Evolutionary conservation across 2,329 filamentous ascomycete genomes (phyloP), one percentile per base, ranked within the genome.

Genomic region (Fusarium graminum): DNA sequence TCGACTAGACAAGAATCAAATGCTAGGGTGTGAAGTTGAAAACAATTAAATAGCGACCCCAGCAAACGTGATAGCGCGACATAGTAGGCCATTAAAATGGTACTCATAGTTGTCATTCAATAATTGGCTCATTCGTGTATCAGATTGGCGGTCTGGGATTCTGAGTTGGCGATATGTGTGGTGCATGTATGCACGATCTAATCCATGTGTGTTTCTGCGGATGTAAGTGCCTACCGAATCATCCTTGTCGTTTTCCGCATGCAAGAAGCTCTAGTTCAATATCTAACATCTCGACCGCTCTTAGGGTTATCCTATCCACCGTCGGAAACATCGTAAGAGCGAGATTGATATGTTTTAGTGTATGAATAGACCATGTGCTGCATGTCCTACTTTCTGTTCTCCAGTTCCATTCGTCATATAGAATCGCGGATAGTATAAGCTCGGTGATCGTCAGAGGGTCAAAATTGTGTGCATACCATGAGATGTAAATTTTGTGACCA

Each of bases 151-250:
- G 70, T 72, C 70, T 72, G 66, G 59, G 63, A 53, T 72, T 58
- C 53, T 72, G 70, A 72, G 70, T 54, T 72, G 70, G 68, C 70
- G 44, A 63, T 63, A 69, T 69, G 62, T 59, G 69, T 58, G 69
- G 56, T 55, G 53, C 51, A 61, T 55, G 45, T 68, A 72, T 72
- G 70, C 63, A 64, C 60, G 65, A 68, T 67, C 40, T 53, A 32
- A 65, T 58, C 57, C 68, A 57, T 56, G 70, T 57, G 52, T 6
- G 39, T 52, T 58, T 17, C 54, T 36, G 16, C 34, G 16, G 34
- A 17, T 36, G 34, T n/a, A 36, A n/a, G 34, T 36, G 34, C 34
- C 34, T 36, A 36, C 34, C 22, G 22, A 22, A 22, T 36, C 34
- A 36, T 36, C 34, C 34, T 36, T 36, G 34, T 36, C 34, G 16